Evolutionary conservation across 257 asterid genomes (phyloP), one percentile per base, ranked within the genome.

Genomic region (Ocimum tenuiflorum): DNA sequence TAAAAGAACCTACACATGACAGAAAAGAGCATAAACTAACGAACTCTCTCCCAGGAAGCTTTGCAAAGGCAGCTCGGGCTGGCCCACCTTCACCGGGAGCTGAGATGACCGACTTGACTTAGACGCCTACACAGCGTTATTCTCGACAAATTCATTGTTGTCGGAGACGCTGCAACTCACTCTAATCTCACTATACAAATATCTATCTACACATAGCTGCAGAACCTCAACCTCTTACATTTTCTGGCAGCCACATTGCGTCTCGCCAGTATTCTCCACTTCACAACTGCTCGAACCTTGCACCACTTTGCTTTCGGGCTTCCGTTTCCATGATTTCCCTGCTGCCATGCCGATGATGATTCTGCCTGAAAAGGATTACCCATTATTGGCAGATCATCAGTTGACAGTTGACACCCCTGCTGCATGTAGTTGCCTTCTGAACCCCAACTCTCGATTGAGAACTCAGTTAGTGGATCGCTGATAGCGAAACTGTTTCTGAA

Each of bases 221-320:
- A 47, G 66, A 61, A 70, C 58, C 2, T 33, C 63, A 61, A 70
- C 58, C 2, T 33, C 63, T 75, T 61, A 70, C 78, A 64, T 68
- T 78, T 81, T 75, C 79, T 78, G 7, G 80, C 84, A 53, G 85
- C 88, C 63, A 81, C 80, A 4, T 63, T 77, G 36, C 83, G 83
- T 81, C 75, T 79, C n/a, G 80, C 78, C 71, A 86, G 77, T 71
- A 88, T 90, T 49, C 74, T 65, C 94, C 91, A 88, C 79, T 85
- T 88, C 7, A 91, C 81, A 71, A 79, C 91, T 0, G 95, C 95
- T 3, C 84, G 75, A 52, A 91, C 81, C 77, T 85, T 88, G 80
- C 94, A 83, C 98, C 95, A 88, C 50, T 83, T 74, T 4, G 82
- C 73, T 70, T 71, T 82, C 52, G 94, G 77, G 60, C 67, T 80